These are phyloP conservation scores for Arabidopsis suecica DNA, from an alignment of 345 rosid species.

Conservation along the genomic window DNA sequence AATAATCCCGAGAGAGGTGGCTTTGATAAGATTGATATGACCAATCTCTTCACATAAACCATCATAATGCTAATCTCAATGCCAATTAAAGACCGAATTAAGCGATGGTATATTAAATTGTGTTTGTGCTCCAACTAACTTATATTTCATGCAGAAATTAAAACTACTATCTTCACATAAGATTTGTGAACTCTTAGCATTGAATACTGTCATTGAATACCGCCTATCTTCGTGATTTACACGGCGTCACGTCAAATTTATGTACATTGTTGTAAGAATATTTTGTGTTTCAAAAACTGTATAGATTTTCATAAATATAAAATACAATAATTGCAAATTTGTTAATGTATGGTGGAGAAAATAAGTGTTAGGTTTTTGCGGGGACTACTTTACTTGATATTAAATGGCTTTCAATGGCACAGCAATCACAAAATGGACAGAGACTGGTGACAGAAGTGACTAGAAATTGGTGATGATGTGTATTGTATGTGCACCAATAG, in stretches of 20 bases:
- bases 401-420: constrained; percentile 15
- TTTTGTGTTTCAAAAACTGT: not conserved
- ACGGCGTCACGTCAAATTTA: not conserved
- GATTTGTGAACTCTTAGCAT: constrained; percentile 8
- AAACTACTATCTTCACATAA: constrained; percentile 3
- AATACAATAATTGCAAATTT: not conserved
- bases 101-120: not conserved
- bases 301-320: not conserved
- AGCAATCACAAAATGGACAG: constrained; percentile 6
- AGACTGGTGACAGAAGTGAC: constrained; percentile 2
- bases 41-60: not conserved
- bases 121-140: constrained; percentile 27
- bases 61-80: not conserved
- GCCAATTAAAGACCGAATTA: not conserved
- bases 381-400: constrained; percentile 17
- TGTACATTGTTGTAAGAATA: constrained; percentile 1
- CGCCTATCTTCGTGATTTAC: not conserved
- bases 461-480: constrained; percentile 6
- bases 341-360: constrained; percentile 24
- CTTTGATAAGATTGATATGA: constrained; percentile 13
- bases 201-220: not conserved
- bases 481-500: not conserved
- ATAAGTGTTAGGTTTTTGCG: constrained; percentile 18
- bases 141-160: constrained; percentile 16
- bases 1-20: constrained; percentile 30